Percentiles rank a stretch among this genome's conserved stretches.
These are phyloP conservation scores for Cicer judaicum DNA, from an alignment of 306 rosid genomes.

Conservation along the genomic window DNA sequence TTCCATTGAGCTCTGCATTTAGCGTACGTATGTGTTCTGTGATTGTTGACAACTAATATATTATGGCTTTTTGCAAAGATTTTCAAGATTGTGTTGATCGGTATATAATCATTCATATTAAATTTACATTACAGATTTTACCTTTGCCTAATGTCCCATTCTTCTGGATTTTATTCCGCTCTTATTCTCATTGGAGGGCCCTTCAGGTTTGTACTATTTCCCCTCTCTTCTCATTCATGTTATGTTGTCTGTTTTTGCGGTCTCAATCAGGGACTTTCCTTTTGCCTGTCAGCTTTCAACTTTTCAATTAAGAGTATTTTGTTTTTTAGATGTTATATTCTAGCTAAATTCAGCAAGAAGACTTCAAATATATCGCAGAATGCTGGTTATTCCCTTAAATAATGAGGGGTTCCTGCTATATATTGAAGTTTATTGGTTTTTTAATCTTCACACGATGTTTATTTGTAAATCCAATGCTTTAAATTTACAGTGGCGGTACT, in stretches of 20 bases:
- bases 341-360: constrained; percentile 1
- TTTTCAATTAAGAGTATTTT: constrained; percentile 3
- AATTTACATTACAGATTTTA: constrained; percentile 66
- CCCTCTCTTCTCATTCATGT: constrained; percentile 2
- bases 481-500: constrained; percentile 6
- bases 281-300: constrained; percentile 15
- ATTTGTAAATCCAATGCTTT: constrained; percentile 37
- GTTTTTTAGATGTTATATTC: constrained; percentile 2
- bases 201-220: constrained; percentile 60
- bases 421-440: background rate
- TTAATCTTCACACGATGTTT: background rate
- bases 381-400: background rate
- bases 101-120: constrained; percentile 26
- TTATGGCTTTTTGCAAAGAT: background rate
- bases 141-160: constrained; percentile 92
- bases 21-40: constrained; percentile 68
- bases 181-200: constrained; percentile 96
- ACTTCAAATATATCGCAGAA: constrained; percentile 15
- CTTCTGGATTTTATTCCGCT: constrained; percentile 85
- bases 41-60: constrained; percentile 4
- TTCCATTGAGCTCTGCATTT: constrained; percentile 77
- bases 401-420: background rate
- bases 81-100: constrained; percentile 28
- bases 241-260: constrained; percentile 20
- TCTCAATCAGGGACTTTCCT: constrained; percentile 11